Evolutionary conservation across 768 basidiomycete species (phyloP), one percentile per base, ranked within the genome.

Genomic region (Tulasnella sp.): DNA sequence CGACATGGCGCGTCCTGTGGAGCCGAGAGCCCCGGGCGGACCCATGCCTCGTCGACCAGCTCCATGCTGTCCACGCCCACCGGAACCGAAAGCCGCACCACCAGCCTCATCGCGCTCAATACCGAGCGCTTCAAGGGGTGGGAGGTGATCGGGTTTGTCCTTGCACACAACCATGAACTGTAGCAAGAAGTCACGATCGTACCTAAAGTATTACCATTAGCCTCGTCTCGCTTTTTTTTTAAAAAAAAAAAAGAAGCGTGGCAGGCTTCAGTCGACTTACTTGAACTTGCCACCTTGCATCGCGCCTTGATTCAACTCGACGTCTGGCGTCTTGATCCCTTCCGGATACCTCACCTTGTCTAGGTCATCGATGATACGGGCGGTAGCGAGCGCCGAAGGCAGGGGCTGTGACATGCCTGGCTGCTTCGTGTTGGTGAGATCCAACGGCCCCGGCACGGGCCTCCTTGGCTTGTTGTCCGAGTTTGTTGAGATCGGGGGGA

Each of bases 101-200:
- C 66, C 82, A 77, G 22, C 48, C 65, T 84, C 80, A 25, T 78
- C 75, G 9, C 88, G 85, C 67, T 92, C 91, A 53, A 97, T 80
- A 57, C 94, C 94, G 66, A 98, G 85, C 9, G 85, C 84, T 64
- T 92, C 91, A 56, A 97, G 79, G 61, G 90, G 81, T 42, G 92
- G 91, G 25, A 97, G 83, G 57, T 80, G 77, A 55, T 89, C 91
- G 2, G 96, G 94, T 71, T 92, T 93, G 74, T 97, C 94, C 70
- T 83, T 88, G 78, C 96, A 99, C 61, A 94, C 73, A 22, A 74
- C 72, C 88, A 96, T 92, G 75, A 99, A 99, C 69, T 99, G 94
- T 60, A 99, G 73, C 24, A 99, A 79, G 82, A 99, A 99, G 19
- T 93, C 91, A 34, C 93, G 91, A 70, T 97, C 92, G 69, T 99